A percentile compares a stretch with the other conserved stretches of the same genome.
phyloP scores from a whole-genome alignment of 2,329 filamentous ascomycete genomes.

The Phialophora tarda region DNA sequence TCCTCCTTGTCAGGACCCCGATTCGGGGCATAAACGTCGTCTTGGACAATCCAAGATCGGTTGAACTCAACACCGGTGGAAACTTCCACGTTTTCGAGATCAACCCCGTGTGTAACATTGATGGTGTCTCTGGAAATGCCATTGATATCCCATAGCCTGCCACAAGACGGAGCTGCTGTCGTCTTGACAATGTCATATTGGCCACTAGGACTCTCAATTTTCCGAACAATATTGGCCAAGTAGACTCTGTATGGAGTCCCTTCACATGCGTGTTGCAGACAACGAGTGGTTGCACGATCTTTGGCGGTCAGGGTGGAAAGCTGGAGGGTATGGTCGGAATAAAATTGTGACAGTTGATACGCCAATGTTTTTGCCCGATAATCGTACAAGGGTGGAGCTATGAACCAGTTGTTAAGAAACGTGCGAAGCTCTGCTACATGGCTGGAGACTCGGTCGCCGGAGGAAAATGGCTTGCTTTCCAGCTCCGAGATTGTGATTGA shows the following conservation, averaged over 20 bases:
- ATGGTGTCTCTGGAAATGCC: background rate
- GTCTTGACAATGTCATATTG: background rate
- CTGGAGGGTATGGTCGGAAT: background rate
- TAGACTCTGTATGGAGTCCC: constrained; percentile 7
- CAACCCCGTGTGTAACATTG: background rate
- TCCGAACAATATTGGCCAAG: constrained; percentile 1
- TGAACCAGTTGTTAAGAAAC: background rate
- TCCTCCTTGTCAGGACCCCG: background rate
- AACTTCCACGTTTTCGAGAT: background rate
- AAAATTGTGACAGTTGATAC: background rate
- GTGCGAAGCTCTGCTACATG: background rate
- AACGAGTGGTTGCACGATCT: background rate
- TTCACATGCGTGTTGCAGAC: background rate
- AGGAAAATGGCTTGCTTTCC: background rate
- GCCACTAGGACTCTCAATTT: background rate
- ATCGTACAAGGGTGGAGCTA: background rate
- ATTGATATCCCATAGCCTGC: background rate
- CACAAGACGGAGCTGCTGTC: background rate
- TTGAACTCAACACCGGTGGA: background rate
- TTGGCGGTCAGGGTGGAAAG: background rate
- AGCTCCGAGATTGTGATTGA: background rate
- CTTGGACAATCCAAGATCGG: background rate
- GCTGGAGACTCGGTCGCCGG: background rate
- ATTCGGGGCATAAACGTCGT: background rate
- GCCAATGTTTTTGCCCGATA: constrained; percentile 1